Base-by-base conservation (phyloP, 2,329 filamentous ascomycete genomes). In the Alternaria brassicicola region DNA sequence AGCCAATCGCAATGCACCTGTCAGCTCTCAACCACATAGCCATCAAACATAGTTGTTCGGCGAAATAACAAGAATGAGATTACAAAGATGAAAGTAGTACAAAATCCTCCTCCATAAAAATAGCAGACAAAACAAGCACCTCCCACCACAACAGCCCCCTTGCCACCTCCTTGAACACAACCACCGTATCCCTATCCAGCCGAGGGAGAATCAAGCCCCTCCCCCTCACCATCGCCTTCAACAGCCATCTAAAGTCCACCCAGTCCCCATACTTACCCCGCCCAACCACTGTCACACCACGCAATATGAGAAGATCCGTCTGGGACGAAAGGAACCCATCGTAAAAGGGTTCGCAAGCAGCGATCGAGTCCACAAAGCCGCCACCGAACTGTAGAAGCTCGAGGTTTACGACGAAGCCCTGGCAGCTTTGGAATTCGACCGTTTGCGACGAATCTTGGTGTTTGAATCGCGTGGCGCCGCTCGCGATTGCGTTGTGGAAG, bases 311-410 rank as follows among this genome's bases (percentile, higher is more conserved):
- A 30, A 45, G 42, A 45, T 45, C 42, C 42, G 42, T 17, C 42
- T 25, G 42, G 42, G 42, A 45, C 42, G 42, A 25, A 5, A 45
- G 23, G 21, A 45, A 45, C 42, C 23, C 42, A 45, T 45, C 42
- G 42, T 45, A 15, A 17, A 45, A 45, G 42, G 23, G 42, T 30
- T 45, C 42, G 19, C 26, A 17, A 25, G 25, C 25, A 25, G 42
- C 42, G 42, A 45, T 45, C 17, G 42, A 45, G 30, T 45, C 25
- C 42, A 45, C 42, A n/a, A 45, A 45, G 42, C 42, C 42, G 42
- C 42, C 42, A n/a, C 42, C 42, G 42, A 31, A 4, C 30, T 45
- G 42, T 17, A 30, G 25, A 45, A 45, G 42, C 17, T 45, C 42
- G 21, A 45, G 42, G 26, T 26, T 30, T 5, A 7, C 28, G 9